Evolutionary conservation across 2,329 filamentous ascomycete genomes (phyloP), one percentile per base, ranked within the genome.

Genomic region (Didymella lethalis): DNA sequence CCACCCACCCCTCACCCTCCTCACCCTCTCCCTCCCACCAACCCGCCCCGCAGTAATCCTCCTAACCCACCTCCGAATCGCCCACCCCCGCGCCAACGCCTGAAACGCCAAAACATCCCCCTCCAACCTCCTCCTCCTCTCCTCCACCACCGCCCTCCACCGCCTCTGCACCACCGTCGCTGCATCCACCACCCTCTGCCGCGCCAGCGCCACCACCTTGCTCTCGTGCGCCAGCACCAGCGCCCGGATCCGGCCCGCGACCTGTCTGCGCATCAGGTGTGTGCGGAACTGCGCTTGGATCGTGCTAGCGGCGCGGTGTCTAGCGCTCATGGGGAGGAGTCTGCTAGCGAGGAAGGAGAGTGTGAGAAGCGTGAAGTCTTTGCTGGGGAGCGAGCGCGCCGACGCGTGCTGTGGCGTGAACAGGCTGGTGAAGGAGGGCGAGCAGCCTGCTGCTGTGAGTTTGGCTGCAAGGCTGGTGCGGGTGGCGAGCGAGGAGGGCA

Each of bases 291-390:
- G 78, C 16, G 76, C 75, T 67, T 88, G 86, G 16, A 89, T 80
- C 0, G 77, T 77, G 2, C 76, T 69, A 0, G 85, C 85, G 2
- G 86, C 86, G 43, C 82, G 80, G 57, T 80, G 76, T 12, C 75
- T 75, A 55, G 78, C 78, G 1, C 81, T 80, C 6, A 85, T 78
- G 0, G 82, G 80, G 3, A 88, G 76, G 1, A 88, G 75, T 40
- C 86, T 81, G 4, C 84, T 86, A 41, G 85, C 85, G 6, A 89
- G 80, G 69, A 88, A 88, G 4, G 85, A 80, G 7, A 89, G 81
- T 2, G 83, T 81, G 2, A 84, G 81, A 26, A 87, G 70, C 0
- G 84, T 85, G 61, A 86, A 87, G 64, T 84, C 81, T 26, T 77
- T 77, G 55, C 83, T 81, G 12, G 85, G 84, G 25, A 87, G 80